phyloP scores from a whole-genome alignment of 495 filamentous ascomycete species.

The Hyphodiscus hymeniophilus region DNA sequence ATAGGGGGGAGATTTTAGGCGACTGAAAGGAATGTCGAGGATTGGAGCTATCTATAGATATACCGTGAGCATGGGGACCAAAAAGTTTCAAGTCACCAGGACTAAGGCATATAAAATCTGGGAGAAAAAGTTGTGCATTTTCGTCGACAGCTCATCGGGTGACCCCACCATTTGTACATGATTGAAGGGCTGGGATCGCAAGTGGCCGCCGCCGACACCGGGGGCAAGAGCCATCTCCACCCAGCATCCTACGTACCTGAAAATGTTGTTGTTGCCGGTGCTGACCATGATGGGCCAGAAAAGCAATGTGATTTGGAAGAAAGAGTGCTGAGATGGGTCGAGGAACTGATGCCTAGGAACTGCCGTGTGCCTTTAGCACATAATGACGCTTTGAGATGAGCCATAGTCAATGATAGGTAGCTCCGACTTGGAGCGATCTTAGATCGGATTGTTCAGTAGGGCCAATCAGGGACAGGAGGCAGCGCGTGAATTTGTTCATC shows the following conservation, averaged over 20 bases:
- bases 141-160: constrained; percentile 15
- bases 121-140: constrained; percentile 8
- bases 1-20: background rate
- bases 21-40: background rate
- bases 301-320: constrained; percentile 11
- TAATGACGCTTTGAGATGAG: constrained; percentile 16
- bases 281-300: constrained; percentile 6
- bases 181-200: too few relatives aligned
- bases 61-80: constrained; percentile 6
- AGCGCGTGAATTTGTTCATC: too few relatives aligned
- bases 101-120: constrained; percentile 20
- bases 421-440: too few relatives aligned
- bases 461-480: too few relatives aligned
- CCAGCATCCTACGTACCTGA: constrained; percentile 19
- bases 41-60: constrained; percentile 10
- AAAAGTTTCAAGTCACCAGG: background rate
- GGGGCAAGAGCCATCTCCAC: constrained; percentile 1
- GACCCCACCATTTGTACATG: constrained; percentile 12
- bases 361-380: constrained; percentile 4
- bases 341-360: background rate
- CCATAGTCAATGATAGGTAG: constrained; percentile 3
- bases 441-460: too few relatives aligned
- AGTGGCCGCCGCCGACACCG: too few relatives aligned
- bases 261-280: too few relatives aligned
- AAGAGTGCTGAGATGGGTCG: background rate